A percentile compares a stretch with the other conserved stretches of the same genome.
These are phyloP conservation scores for Zopfochytrium polystomum DNA, from an alignment of 371 early-diverging fungal species.

Conservation along the genomic window DNA sequence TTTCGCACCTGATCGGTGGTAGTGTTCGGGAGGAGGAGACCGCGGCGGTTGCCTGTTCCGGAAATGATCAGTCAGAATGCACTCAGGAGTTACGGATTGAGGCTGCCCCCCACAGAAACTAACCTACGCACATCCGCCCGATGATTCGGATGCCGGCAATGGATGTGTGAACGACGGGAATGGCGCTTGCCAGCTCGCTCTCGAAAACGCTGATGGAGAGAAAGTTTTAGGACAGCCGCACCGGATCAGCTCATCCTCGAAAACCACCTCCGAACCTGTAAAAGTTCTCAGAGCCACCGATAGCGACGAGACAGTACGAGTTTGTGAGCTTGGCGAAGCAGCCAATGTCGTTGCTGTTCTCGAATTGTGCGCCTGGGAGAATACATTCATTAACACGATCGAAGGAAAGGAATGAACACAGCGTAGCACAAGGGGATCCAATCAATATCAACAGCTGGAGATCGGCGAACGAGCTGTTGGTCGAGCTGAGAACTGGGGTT, in stretches of 20 bases:
- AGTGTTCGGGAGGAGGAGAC: constrained; percentile 94
- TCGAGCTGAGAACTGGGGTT: too few relatives aligned
- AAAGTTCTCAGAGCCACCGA: constrained; percentile 98
- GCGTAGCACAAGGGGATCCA: too few relatives aligned
- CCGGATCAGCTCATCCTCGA: too few relatives aligned
- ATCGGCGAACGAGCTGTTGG: too few relatives aligned
- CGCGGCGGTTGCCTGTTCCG: constrained; percentile 81
- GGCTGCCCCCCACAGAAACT: constrained; percentile 2
- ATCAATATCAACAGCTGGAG: too few relatives aligned
- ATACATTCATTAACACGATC: too few relatives aligned
- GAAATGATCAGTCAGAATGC: neutral
- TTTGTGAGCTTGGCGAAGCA: constrained; percentile 98
- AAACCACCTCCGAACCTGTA: too few relatives aligned
- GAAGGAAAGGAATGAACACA: too few relatives aligned
- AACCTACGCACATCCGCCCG: constrained; percentile 90
- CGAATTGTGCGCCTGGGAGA: constrained; percentile 84
- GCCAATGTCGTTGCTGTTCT: constrained; percentile 98
- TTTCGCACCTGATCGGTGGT: constrained; percentile 90
- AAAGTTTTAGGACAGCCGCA: too few relatives aligned
- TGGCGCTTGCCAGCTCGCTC: constrained; percentile 89
- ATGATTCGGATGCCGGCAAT: constrained; percentile 98
- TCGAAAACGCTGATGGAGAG: constrained; percentile 79
- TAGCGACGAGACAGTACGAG: constrained; percentile 97
- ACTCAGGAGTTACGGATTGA: neutral
- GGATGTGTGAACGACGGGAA: constrained; percentile 98